Base-by-base conservation (phyloP, 192 early-diverging fungal species). In the Coemansia erecta region DNA sequence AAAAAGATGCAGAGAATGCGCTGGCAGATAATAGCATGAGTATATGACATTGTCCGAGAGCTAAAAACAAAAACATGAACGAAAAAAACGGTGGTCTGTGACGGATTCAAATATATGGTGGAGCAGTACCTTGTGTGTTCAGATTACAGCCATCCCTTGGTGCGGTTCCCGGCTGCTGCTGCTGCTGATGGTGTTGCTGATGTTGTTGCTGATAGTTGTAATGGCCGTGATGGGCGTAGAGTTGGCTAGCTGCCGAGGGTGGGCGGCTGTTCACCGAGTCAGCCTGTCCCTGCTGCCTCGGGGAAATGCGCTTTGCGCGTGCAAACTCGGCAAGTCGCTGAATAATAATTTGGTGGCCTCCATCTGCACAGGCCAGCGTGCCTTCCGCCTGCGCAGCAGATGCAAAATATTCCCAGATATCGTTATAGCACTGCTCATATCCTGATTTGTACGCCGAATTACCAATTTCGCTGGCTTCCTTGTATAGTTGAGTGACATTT, bases 401-500 rank as follows among this genome's bases (percentile, higher is more conserved):
- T 4, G 58, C 44, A 39, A 72, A 22, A 45, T 64, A 72, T 33
- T 78, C 76, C 58, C 69, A 78, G 13, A 78, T 62, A 37, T 78
- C 76, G 56, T 52, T 62, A 55, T 63, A 78, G 43, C 76, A 78
- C 60, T 78, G 70, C 56, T 78, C 76, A 53, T 78, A 78, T 4
- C 76, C 76, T 9, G 65, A 49, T 45, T 69, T 78, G 63, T 66
- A 72, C 28, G 76, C 76, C 22, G 52, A 65, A 37, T 66, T 63
- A 0, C 76, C 69, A 60, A 72, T 72, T 41, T 59, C 66, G 56
- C 76, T 78, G 8, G 75, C 75, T 23, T 72, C 70, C 37, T 68
- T 72, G 66, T 72, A 78, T 0, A 78, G 58, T 61, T 78, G 75
- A 28, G 75, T 78, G 19, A 78, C 75, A 58, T 78, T 78, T 23